Evolutionary conservation across 2,329 filamentous ascomycete genomes (phyloP).

Genomic region (Nemania abortiva): DNA sequence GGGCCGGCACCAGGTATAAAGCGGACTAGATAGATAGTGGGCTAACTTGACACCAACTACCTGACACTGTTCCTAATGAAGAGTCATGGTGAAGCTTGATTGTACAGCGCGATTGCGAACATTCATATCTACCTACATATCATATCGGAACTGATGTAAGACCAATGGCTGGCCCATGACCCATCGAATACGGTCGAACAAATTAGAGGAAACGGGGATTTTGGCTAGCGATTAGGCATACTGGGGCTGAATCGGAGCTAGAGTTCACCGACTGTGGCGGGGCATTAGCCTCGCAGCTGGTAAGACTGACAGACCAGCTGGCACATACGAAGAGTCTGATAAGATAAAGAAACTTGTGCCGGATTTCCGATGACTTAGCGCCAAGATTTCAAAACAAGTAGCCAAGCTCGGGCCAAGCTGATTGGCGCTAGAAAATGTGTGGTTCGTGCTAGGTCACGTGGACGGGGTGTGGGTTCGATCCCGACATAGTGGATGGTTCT

Average conservation of each 20-base stretch:
- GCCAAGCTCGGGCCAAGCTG: slow-evolving; percentile 34
- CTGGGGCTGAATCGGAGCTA: slow-evolving; percentile 7
- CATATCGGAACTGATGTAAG: slow-evolving; percentile 16
- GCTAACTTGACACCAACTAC: not conserved
- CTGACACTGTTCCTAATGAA: not conserved
- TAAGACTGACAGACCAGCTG: slow-evolving; percentile 5
- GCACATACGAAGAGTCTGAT: not conserved
- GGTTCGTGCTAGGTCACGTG: slow-evolving; percentile 31
- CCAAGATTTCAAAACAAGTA: slow-evolving; percentile 20
- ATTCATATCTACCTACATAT: slow-evolving; percentile 14
- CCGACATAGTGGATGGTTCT: no score
- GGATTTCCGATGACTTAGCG: slow-evolving; percentile 26
- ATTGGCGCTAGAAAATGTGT: not conserved
- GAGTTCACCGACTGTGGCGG: slow-evolving; percentile 1
- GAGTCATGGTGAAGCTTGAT: slow-evolving; percentile 13
- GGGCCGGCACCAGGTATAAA: not conserved
- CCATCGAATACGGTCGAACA: slow-evolving; percentile 35
- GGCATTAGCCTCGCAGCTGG: not conserved
- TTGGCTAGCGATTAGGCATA: not conserved
- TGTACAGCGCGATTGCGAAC: not conserved
- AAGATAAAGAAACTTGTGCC: slow-evolving; percentile 19
- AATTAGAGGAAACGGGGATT: not conserved
- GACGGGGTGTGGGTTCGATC: not conserved
- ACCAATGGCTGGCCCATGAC: slow-evolving; percentile 1
- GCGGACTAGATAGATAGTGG: slow-evolving; percentile 1